Base-by-base conservation (phyloP, 306 rosid species). In the Trichosanthes truncata region DNA sequence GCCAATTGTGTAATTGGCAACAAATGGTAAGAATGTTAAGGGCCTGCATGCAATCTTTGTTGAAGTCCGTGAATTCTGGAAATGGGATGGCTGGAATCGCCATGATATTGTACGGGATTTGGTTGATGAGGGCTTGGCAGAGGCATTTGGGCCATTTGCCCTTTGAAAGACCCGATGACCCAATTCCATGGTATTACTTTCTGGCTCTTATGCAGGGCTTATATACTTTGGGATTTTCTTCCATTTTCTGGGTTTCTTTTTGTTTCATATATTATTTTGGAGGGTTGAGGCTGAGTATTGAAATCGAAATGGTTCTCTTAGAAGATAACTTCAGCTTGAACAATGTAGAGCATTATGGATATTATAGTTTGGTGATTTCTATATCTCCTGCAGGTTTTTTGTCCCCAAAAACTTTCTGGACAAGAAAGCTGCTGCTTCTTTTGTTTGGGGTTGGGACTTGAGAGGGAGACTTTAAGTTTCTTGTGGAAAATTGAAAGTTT, bases 41-140 rank as follows among this genome's bases (percentile, higher is more conserved):
- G 86, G 87, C 89, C 83, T 93, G 90, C 83, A 79, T 89, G 1
- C 97, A 90, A 87, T 93, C 93, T 63, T 76, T 89, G 41, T 79
- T 93, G 86, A 93, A 91, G 80, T 76, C 91, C 85, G 96, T 89
- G 45, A 93, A 93, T 81, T 93, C 97, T 36, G 82, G 89, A 36
- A 88, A 82, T 71, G 96, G 90, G 57, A 89, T 93, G 93, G 90
- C 89, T 23, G 97, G 97, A 53, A 25, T 93, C 40, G 96, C 93
- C 86, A 84, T 87, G 89, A 83, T 89, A 81, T 72, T 90, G 52
- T 91, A 93, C 80, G 81, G 92, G 3, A 61, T 81, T 12, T 93
- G 98, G 98, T 83, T 93, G 88, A 82, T 93, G 80, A 90, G 90
- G 80, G 88, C 81, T 75, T 90, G 97, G 97, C 90, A 90, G 85